Conservation (phyloP, 2,329 filamentous ascomycete genomes). For the Penicillium sp. region DNA sequence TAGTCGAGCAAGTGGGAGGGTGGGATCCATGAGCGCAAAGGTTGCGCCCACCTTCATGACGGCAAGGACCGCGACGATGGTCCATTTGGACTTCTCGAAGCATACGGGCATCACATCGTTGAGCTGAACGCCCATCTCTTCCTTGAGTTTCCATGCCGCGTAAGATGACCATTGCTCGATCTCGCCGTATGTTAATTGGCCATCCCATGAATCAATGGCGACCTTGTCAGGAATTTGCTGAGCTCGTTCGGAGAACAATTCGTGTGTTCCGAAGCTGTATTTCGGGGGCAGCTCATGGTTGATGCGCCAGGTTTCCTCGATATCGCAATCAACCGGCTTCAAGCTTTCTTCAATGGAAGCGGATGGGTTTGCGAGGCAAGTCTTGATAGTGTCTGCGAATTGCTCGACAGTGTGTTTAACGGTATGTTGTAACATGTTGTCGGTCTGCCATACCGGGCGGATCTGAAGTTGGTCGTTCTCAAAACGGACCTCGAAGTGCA, state of each 20-base stretch:
- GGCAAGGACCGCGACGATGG: conserved; percentile 32
- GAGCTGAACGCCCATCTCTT: conserved; percentile 27
- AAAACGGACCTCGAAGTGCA: conserved; percentile 36
- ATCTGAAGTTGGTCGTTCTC: conserved; percentile 32
- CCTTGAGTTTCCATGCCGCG: conserved; percentile 26
- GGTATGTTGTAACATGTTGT: conserved; percentile 46
- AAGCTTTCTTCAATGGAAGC: conserved; percentile 34
- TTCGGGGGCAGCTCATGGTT: conserved; percentile 47
- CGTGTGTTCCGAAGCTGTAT: conserved; percentile 49
- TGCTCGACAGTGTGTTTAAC: conserved; percentile 45
- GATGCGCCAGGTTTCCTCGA: conserved; percentile 51
- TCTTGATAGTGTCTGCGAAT: conserved; percentile 43
- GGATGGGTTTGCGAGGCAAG: conserved; percentile 32
- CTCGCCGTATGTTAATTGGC: conserved; percentile 30
- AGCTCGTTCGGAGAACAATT: conserved; percentile 40
- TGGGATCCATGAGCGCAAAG: conserved; percentile 34
- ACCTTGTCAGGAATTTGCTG: conserved; percentile 24
- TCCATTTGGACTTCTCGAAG: conserved; percentile 38
- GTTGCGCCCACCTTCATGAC: conserved; percentile 36
- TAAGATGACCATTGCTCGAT: conserved; percentile 37
- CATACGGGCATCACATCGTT: conserved; percentile 33
- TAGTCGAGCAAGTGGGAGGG: conserved; percentile 33
- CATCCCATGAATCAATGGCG: conserved; percentile 35
- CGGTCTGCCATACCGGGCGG: conserved; percentile 43
- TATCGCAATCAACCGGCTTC: conserved; percentile 36